Evolutionary conservation across 345 rosid genomes (phyloP), one percentile per base, ranked within the genome.

Genomic region (Triadica sebifera): DNA sequence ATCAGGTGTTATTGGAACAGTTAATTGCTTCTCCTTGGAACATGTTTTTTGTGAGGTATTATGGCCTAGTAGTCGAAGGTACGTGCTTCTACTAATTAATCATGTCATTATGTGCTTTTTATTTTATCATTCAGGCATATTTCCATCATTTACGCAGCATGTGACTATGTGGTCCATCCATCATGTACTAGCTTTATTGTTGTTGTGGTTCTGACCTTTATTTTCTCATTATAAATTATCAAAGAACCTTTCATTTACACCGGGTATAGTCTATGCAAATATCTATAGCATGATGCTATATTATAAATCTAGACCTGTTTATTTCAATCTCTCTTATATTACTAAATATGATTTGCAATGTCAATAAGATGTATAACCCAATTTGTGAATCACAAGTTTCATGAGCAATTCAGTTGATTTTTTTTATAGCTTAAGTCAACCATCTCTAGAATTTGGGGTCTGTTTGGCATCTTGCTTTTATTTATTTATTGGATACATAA

Each of bases 1-100:
- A 24, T 75, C 75, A 94, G 98, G 97, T 94, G 76, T 77, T 92
- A 81, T 76, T 94, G 86, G 98, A 94, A 52, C 98, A 94, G 80
- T 66, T 90, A 58, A 90, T 91, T 52, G 65, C 83, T 45, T 92
- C 97, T 69, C 97, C 98, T 16, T 94, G 97, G 96, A 94, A 94
- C 84, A 77, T 89, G 78, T 63, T 89, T 62, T 94, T 94, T 80
- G 89, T 94, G 96, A 81, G 85, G 84, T 94, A 90, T 82, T 89
- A 87, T 77, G 97, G 97, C 77, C 84, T 92, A 81, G 91, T 94
- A 38, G 84, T 94, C 58, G 98, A 94, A 88, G 98, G 96, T 89
- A 80, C 25, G 87, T 53, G 34, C 46, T 53, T 71, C 46, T 13
- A 56, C 46, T 16, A 46, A 22, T 15, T 51, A 37, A 67, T 47